phyloP scores from a whole-genome alignment of 176 grass and related monocot species.

The Pharus latifolius region DNA sequence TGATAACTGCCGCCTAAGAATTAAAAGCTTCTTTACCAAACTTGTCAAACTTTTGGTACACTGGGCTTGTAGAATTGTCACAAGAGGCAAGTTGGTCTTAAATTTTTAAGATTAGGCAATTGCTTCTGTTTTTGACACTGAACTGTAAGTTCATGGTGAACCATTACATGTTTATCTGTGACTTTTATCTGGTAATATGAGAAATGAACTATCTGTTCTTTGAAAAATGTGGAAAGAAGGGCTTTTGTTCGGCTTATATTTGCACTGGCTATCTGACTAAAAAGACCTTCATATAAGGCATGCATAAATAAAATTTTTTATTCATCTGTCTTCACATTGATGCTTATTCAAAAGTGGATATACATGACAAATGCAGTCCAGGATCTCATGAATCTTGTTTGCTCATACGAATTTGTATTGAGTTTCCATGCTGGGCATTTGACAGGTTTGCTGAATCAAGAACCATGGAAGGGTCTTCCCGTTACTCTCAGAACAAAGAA shows the following conservation, averaged over 20 bases:
- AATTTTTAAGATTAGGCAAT: too few relatives aligned
- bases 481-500: too few relatives aligned
- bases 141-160: background rate
- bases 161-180: background rate
- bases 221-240: background rate
- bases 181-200: background rate
- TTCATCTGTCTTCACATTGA: too few relatives aligned
- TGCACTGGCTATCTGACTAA: background rate
- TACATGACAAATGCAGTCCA: background rate
- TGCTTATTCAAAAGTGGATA: background rate
- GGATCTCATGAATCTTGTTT: background rate
- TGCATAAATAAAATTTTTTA: too few relatives aligned
- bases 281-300: too few relatives aligned
- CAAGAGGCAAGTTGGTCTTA: too few relatives aligned
- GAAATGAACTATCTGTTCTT: background rate
- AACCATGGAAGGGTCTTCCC: conserved; percentile 20
- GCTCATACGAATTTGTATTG: background rate
- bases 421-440: background rate
- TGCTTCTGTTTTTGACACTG: too few relatives aligned
- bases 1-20: background rate
- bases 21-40: too few relatives aligned
- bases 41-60: background rate
- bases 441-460: background rate
- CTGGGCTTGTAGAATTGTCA: background rate
- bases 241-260: background rate